A percentile compares a stretch with the other conserved stretches of the same genome.
Conservation (phyloP, 257 asterid genomes). For the Galeopsis tetrahit region DNA sequence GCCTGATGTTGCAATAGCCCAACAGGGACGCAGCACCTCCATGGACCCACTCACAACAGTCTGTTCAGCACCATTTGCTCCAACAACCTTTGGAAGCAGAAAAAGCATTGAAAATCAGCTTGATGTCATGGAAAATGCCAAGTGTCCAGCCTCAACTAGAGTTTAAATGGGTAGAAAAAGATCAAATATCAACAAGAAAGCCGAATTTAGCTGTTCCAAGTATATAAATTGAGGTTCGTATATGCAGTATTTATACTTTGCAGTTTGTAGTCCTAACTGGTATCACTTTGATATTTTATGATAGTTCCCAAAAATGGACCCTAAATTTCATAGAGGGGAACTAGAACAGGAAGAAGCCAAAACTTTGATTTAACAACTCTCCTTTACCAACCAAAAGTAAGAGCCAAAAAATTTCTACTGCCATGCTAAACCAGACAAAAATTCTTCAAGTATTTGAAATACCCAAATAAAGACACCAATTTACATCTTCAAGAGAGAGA, state of each 20-base stretch:
- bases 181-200: background rate
- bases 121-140: background rate
- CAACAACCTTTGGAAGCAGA: conserved; percentile 66
- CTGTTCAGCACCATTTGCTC: conserved; percentile 96
- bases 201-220: background rate
- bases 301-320: background rate
- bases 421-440: background rate
- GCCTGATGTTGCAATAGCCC: conserved; percentile 99
- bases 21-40: conserved; percentile 95
- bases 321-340: background rate
- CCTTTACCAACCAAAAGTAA: background rate
- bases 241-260: background rate
- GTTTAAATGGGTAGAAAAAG: background rate
- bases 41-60: conserved; percentile 93
- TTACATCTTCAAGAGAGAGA: conserved; percentile 7
- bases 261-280: background rate
- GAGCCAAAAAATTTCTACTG: background rate
- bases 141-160: background rate
- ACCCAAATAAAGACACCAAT: background rate
- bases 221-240: background rate
- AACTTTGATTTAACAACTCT: background rate
- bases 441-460: background rate
- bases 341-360: background rate
- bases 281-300: background rate
- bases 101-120: conserved; percentile 20